Base-by-base conservation (phyloP, 331 rosid genomes). In the Saraca asoca region DNA sequence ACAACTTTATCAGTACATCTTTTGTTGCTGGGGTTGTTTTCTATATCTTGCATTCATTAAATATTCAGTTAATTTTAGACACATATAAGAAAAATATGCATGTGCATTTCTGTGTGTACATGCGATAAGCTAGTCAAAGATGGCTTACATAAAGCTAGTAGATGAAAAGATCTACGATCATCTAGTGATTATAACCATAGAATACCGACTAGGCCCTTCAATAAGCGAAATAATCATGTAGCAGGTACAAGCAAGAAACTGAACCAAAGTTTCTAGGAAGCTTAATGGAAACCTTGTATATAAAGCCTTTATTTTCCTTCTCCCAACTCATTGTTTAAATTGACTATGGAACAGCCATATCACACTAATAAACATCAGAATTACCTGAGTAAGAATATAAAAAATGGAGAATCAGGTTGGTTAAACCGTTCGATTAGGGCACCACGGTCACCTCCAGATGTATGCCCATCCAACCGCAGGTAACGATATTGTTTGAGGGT, bases 391-490 rank as follows among this genome's bases (percentile, higher is more conserved):
- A 95, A 86, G 77, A 95, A 95, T 72, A 95, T 95, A 76, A 95
- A 95, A 73, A 48, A 83, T 41, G 97, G 97, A 42, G 99, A 95
- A 74, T 58, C 84, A 20, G 87, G 83, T 69, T 64, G 69, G 71
- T 90, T 95, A 80, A 95, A 95, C 60, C 0, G 45, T 0, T 95
- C 99, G 74, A 95, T 95, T 14, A 95, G 88, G 74, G 96, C 85
- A 61, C 99, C 99, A 51, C 99, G 99, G 34, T 88, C 97, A 77
- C 92, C 58, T 59, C 99, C 99, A 62, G 93, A 86, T 65, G 99
- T 95, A 81, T 95, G 99, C 43, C 99, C 99, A 79, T 95, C 99
- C 80, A 95, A 75, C 66, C 97, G 82, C 73, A 95, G 99, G 79
- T 95, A 95, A 29, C 85, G 80, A 79, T 95, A 87, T 35, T 95